phyloP scores from a whole-genome alignment of 1,284 basidiomycete genomes.

The Phellinidium pouzarii region DNA sequence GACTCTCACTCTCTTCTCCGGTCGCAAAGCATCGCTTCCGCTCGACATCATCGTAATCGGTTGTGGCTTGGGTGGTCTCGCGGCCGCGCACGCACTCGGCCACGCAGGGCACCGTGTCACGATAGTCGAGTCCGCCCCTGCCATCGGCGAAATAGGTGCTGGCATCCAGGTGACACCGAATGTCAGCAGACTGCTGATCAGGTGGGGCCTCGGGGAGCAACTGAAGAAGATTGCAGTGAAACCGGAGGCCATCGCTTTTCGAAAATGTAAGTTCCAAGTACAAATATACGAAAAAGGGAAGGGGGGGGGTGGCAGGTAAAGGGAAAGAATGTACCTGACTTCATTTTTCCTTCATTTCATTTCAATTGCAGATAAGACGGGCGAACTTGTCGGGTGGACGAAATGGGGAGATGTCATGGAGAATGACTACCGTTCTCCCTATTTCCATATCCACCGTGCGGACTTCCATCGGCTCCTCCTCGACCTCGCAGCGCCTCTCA shows the following conservation, averaged over 20 bases:
- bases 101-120: slow-evolving; percentile 41
- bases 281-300: neutral
- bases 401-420: slow-evolving; percentile 33
- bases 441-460: slow-evolving; percentile 43
- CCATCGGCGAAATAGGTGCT: slow-evolving; percentile 42
- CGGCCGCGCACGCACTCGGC: slow-evolving; percentile 37
- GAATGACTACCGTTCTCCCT: slow-evolving; percentile 36
- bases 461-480: slow-evolving; percentile 30
- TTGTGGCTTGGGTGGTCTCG: slow-evolving; percentile 42
- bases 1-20: slow-evolving; percentile 14
- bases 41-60: slow-evolving; percentile 42
- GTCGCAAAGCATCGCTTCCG: slow-evolving; percentile 27
- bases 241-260: slow-evolving; percentile 36
- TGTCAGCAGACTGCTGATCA: slow-evolving; percentile 32
- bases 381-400: slow-evolving; percentile 38
- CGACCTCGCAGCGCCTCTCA: slow-evolving; percentile 21
- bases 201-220: slow-evolving; percentile 37
- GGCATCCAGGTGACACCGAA: slow-evolving; percentile 48
- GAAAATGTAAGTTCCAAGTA: slow-evolving; percentile 28
- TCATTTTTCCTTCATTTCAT: no score
- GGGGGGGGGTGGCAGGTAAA: no score
- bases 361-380: slow-evolving; percentile 28
- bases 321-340: no score
- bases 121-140: slow-evolving; percentile 36
- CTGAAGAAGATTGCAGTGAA: slow-evolving; percentile 33